phyloP scores from a whole-genome alignment of 371 early-diverging fungal species.

The Dipsacomyces acuminosporus region DNA sequence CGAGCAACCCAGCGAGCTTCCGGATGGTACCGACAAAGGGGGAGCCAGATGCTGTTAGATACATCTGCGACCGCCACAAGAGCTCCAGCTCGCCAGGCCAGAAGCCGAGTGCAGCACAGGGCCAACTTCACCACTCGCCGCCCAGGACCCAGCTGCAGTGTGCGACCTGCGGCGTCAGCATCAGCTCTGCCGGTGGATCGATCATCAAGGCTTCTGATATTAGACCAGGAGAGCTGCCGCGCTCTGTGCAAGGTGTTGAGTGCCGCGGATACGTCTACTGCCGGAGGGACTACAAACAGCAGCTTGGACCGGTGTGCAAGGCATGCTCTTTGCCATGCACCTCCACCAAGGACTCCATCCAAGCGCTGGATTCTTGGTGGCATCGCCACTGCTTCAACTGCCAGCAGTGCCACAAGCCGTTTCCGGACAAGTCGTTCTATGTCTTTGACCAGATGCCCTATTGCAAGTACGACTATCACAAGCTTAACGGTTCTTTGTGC shows the following conservation, averaged over 20 bases:
- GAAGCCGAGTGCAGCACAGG: neutral
- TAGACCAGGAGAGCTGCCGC: conserved; percentile 18
- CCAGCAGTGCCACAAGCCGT: conserved; percentile 70
- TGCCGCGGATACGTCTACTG: conserved; percentile 75
- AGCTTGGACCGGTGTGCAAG: conserved; percentile 63
- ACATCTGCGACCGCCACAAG: neutral
- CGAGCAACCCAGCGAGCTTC: neutral
- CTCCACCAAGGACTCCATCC: conserved; percentile 59
- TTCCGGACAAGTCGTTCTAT: conserved; percentile 84
- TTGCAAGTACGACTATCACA: conserved; percentile 78
- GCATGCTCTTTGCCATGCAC: conserved; percentile 65
- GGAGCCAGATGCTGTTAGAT: neutral
- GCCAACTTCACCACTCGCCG: no score
- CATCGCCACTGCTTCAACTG: conserved; percentile 72
- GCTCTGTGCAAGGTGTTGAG: conserved; percentile 48
- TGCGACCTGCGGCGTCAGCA: conserved; percentile 21
- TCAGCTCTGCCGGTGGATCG: conserved; percentile 10
- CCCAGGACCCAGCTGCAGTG: conserved; percentile 14
- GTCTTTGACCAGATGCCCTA: conserved; percentile 77
- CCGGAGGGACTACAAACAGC: conserved; percentile 60
- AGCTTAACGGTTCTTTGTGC: conserved; percentile 75
- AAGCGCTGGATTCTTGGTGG: conserved; percentile 76
- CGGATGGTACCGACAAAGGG: neutral
- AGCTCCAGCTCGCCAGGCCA: neutral
- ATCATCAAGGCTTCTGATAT: conserved; percentile 11